These are phyloP conservation scores for Pleodorina starrii DNA, from an alignment of 139 green algal species.

Conservation along the genomic window DNA sequence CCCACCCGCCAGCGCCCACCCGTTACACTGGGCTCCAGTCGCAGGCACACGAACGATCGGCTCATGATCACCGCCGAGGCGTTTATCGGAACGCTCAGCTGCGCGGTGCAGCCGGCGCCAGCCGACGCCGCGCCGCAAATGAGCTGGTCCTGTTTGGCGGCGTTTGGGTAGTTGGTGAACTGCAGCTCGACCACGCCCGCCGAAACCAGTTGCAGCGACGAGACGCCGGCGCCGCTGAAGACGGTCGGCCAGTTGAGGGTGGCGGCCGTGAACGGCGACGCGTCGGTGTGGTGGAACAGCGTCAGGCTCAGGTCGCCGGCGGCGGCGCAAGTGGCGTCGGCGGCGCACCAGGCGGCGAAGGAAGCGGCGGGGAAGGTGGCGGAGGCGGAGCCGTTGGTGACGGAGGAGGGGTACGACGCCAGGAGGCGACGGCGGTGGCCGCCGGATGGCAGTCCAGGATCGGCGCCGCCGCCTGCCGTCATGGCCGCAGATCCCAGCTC, in stretches of 20 bases:
- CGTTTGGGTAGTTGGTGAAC: background rate
- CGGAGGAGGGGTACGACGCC: background rate
- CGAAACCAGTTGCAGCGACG: background rate
- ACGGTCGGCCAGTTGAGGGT: slow-evolving; percentile 36
- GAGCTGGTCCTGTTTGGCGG: slow-evolving; percentile 3
- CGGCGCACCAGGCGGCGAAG: slow-evolving; percentile 33
- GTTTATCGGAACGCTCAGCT: background rate
- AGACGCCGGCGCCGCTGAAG: slow-evolving; percentile 2
- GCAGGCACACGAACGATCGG: background rate
- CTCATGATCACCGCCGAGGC: background rate
- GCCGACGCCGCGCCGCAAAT: background rate
- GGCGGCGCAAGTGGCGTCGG: slow-evolving; percentile 17
- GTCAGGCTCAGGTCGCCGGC: background rate
- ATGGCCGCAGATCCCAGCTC: too few relatives aligned
- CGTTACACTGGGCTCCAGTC: slow-evolving; percentile 31
- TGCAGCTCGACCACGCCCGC: slow-evolving; percentile 47
- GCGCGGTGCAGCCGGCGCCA: background rate
- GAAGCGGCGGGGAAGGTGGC: slow-evolving; percentile 20
- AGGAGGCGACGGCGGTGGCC: background rate
- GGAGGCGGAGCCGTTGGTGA: slow-evolving; percentile 33
- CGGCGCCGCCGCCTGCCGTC: too few relatives aligned
- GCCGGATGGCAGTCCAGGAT: too few relatives aligned
- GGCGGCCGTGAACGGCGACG: background rate
- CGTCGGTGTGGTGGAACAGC: slow-evolving; percentile 10
- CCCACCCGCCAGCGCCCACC: background rate